A percentile compares a stretch with the other conserved stretches of the same genome.
phyloP scores from a whole-genome alignment of 2,329 filamentous ascomycete species.

The Colletotrichum liriopes region DNA sequence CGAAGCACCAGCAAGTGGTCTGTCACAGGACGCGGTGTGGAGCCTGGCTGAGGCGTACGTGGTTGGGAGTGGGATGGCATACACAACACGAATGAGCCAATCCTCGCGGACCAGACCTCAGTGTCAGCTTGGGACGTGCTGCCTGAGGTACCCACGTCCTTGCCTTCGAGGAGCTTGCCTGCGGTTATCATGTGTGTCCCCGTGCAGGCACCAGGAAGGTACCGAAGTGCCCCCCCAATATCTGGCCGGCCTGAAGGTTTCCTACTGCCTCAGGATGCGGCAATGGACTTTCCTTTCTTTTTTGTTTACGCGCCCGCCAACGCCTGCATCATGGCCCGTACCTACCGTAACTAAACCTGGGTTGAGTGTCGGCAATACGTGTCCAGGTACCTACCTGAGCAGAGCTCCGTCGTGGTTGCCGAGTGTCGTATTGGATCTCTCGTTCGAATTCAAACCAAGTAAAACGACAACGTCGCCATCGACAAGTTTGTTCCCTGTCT shows the following conservation, averaged over 20 bases:
- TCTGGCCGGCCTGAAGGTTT: not conserved
- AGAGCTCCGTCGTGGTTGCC: not conserved
- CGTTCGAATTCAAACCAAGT: not conserved
- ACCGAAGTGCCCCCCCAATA: not conserved
- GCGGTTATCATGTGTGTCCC: not conserved
- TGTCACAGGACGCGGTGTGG: conserved; percentile 3
- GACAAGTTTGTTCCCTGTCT: not conserved
- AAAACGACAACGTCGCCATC: not conserved
- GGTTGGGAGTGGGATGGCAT: conserved; percentile 2
- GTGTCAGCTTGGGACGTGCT: not conserved
- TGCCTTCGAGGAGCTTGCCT: not conserved
- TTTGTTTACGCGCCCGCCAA: not conserved
- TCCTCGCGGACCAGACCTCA: not conserved
- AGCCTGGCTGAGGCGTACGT: conserved; percentile 2
- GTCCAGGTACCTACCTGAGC: not conserved
- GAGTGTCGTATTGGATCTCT: conserved; percentile 2
- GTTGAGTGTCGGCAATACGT: too few relatives aligned
- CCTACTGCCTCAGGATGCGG: not conserved
- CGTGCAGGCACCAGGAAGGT: not conserved
- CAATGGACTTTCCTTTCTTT: not conserved
- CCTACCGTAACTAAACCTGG: too few relatives aligned
- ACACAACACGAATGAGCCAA: not conserved
- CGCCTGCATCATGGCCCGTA: not conserved
- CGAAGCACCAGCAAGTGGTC: not conserved
- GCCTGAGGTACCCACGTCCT: conserved; percentile 21